Evolutionary conservation across 2,329 filamentous ascomycete species (phyloP), one percentile per base, ranked within the genome.

Genomic region (Scytalidium sp.): DNA sequence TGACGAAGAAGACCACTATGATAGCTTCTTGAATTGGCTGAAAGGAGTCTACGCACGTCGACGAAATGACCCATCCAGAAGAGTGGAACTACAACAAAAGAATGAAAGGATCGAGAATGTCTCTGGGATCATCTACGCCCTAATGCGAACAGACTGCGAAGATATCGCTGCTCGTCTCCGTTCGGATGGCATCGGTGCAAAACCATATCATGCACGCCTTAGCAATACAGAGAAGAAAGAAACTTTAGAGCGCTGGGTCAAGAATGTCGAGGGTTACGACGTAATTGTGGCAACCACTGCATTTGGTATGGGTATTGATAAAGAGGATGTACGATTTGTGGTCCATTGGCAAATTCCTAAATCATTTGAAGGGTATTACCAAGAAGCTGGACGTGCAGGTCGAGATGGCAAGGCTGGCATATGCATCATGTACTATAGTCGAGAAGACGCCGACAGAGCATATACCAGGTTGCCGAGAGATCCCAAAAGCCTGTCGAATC

Each of bases 251-350:
- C 79, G 80, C 17, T 93, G 88, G 88, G 84, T 91, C 42, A 76
- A 78, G 48, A 88, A 90, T 64, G 79, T 82, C 47, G 76, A 80
- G 21, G 87, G 87, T 1, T 96, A 94, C 70, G 91, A 94, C 65
- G 84, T 97, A 44, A 93, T 97, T 53, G 91, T 97, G 22, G 93
- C 93, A 2, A 97, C 93, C 0, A 97, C 90, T 1, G 93, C 93
- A 0, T 97, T 97, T 62, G 93, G 93, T 2, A 97, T 97, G 93
- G 93, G 93, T 21, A 97, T 97, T 56, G 92, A 97, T 68, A 97
- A 97, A 68, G 84, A 94, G 46, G 87, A 96, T 59, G 93, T 97
- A 10, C 87, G 93, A 2, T 97, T 97, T 61, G 92, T 97, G 1
- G 84, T 94, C 2, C 93, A 97, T 69, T 97, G 93, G 91, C 88